These are phyloP conservation scores for Seminavis robusta DNA, from an alignment of 108 stramenopile species.

Conservation along the genomic window DNA sequence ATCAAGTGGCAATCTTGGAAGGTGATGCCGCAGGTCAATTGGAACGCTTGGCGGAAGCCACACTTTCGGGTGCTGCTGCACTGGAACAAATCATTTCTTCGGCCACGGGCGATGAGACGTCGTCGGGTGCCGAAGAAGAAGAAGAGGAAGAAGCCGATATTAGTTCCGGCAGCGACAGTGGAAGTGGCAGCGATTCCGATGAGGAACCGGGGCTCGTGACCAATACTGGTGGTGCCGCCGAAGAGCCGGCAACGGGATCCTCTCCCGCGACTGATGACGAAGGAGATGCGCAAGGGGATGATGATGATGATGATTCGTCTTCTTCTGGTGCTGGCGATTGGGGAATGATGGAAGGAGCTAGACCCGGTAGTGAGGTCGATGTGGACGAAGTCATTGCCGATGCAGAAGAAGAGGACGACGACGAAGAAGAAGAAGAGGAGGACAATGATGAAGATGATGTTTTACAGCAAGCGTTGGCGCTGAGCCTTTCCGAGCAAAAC, in stretches of 20 bases:
- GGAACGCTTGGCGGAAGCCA: conserved; percentile 22
- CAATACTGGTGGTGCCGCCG: neutral
- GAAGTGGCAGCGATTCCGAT: neutral
- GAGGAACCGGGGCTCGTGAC: neutral
- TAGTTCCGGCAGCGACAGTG: neutral
- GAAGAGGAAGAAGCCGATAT: too few species aligned
- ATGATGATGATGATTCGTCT: conserved; percentile 18
- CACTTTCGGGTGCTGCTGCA: conserved; percentile 8
- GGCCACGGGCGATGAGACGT: conserved; percentile 18
- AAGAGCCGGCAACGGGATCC: too few species aligned
- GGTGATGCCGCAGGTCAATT: too few species aligned
- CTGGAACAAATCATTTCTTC: conserved; percentile 18
- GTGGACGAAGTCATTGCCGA: conserved; percentile 20
- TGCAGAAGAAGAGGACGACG: too few species aligned
- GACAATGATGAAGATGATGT: conserved; percentile 32
- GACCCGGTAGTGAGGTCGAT: conserved; percentile 12
- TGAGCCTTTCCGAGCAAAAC: conserved; percentile 18
- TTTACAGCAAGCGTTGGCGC: conserved; percentile 36
- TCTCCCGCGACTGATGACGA: too few species aligned
- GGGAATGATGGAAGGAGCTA: too few species aligned
- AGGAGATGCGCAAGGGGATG: too few species aligned
- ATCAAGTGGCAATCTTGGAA: neutral
- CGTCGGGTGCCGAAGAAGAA: conserved; percentile 8
- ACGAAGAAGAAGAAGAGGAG: conserved; percentile 17
- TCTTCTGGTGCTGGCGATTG: too few species aligned